Evolutionary conservation across 2,329 filamentous ascomycete genomes (phyloP).

Genomic region (Byssothecium circinans): DNA sequence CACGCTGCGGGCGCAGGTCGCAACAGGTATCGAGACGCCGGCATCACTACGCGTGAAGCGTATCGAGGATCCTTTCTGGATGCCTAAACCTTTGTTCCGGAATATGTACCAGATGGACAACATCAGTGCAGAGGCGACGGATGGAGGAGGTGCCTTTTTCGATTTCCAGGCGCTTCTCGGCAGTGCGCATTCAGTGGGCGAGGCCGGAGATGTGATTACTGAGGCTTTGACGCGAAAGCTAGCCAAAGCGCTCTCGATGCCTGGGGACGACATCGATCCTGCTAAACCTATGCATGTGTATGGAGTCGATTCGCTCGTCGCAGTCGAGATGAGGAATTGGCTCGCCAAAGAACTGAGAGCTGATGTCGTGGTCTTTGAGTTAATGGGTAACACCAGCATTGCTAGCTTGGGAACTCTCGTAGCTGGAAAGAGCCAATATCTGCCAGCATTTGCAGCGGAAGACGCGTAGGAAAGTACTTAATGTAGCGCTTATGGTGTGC

Average conservation of each 20-base stretch:
- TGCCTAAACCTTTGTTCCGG: conserved; percentile 2
- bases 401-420: no score
- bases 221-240: conserved; percentile 17
- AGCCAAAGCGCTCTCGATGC: conserved; percentile 16
- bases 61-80: neutral
- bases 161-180: conserved; percentile 9
- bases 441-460: no score
- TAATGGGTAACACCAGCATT: no score
- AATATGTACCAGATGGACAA: conserved; percentile 12
- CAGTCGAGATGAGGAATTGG: conserved; percentile 12
- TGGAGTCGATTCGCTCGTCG: conserved; percentile 9
- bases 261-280: conserved; percentile 26
- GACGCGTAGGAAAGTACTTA: no score
- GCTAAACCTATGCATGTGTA: conserved; percentile 20
- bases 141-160: conserved; percentile 3
- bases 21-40: conserved; percentile 18
- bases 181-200: conserved; percentile 9
- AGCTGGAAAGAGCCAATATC: no score
- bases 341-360: conserved; percentile 13
- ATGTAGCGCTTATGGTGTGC: no score
- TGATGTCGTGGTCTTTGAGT: conserved; percentile 17
- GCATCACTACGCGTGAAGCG: conserved; percentile 11
- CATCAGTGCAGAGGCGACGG: conserved; percentile 6
- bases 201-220: conserved; percentile 10
- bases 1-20: conserved; percentile 16